phyloP scores from a whole-genome alignment of 306 rosid genomes.

The Carpinus viminea region DNA sequence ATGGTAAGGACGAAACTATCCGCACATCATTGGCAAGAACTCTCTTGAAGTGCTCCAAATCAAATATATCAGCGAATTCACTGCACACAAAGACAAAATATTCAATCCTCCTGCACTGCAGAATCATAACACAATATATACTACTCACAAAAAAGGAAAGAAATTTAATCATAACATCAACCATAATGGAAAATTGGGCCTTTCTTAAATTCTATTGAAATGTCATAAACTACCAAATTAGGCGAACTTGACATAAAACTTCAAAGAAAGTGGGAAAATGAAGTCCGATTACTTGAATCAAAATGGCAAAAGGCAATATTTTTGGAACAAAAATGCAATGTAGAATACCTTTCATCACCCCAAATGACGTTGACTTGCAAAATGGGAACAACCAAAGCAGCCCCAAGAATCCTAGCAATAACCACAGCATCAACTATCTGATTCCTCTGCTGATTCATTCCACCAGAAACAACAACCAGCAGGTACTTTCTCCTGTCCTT shows the following conservation, averaged over 20 bases:
- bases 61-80: slow-evolving; percentile 95
- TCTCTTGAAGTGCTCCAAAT: slow-evolving; percentile 84
- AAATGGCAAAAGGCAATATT: not conserved
- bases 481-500: slow-evolving; percentile 64
- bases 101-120: not conserved
- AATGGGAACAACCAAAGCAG: slow-evolving; percentile 89
- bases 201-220: not conserved
- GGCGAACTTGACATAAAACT: not conserved
- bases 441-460: slow-evolving; percentile 98
- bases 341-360: slow-evolving; percentile 92
- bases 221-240: not conserved
- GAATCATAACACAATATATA: not conserved
- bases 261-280: not conserved
- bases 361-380: slow-evolving; percentile 95
- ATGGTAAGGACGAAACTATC: slow-evolving; percentile 85
- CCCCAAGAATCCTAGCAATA: slow-evolving; percentile 96
- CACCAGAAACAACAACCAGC: slow-evolving; percentile 91
- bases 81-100: slow-evolving; percentile 45
- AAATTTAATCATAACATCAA: slow-evolving; percentile 5
- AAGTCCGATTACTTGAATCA: not conserved
- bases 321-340: not conserved
- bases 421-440: slow-evolving; percentile 99
- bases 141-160: not conserved
- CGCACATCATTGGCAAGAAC: slow-evolving; percentile 76
- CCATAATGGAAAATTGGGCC: not conserved